Evolutionary conservation across 2,329 filamentous ascomycete genomes (phyloP).

Genomic region (Ceratocystis destructans): DNA sequence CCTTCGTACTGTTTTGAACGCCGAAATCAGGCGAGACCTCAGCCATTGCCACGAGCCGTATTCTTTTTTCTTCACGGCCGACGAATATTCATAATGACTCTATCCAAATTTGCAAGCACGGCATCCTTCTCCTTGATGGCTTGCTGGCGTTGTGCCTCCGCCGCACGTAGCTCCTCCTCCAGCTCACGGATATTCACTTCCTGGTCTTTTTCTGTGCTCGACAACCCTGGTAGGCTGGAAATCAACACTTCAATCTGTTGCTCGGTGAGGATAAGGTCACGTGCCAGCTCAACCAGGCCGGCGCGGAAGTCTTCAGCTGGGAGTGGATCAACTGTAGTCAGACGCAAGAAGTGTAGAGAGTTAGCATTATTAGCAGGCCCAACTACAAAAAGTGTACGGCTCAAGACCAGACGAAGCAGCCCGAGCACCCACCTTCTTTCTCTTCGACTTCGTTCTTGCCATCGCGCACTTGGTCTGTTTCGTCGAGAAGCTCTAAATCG

Average conservation of each 20-base stretch:
- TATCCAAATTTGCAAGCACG: conserved; percentile 45
- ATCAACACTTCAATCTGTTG: conserved; percentile 73
- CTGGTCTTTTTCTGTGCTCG: conserved; percentile 66
- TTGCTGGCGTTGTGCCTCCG: conserved; percentile 48
- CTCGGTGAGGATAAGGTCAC: conserved; percentile 64
- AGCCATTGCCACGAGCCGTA: background rate
- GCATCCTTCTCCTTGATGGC: conserved; percentile 51
- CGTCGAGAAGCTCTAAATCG: conserved; percentile 46
- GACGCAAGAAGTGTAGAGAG: background rate
- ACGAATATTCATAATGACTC: conserved; percentile 45
- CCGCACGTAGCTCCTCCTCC: conserved; percentile 49
- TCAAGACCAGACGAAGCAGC: too few relatives aligned
- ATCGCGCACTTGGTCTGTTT: conserved; percentile 45
- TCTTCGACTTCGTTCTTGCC: conserved; percentile 40
- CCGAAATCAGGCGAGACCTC: background rate
- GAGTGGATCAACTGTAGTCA: conserved; percentile 42
- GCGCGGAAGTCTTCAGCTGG: conserved; percentile 50
- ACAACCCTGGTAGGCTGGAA: conserved; percentile 59
- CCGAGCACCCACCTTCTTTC: conserved; percentile 33
- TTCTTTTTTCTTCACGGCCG: conserved; percentile 36
- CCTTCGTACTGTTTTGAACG: background rate
- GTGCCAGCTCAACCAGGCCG: conserved; percentile 57
- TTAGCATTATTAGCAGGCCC: too few relatives aligned
- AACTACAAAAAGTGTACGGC: too few relatives aligned
- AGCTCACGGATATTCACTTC: conserved; percentile 50